These are phyloP conservation scores for Penicillium sp. DNA, from an alignment of 2,329 filamentous ascomycete genomes.

Conservation along the genomic window DNA sequence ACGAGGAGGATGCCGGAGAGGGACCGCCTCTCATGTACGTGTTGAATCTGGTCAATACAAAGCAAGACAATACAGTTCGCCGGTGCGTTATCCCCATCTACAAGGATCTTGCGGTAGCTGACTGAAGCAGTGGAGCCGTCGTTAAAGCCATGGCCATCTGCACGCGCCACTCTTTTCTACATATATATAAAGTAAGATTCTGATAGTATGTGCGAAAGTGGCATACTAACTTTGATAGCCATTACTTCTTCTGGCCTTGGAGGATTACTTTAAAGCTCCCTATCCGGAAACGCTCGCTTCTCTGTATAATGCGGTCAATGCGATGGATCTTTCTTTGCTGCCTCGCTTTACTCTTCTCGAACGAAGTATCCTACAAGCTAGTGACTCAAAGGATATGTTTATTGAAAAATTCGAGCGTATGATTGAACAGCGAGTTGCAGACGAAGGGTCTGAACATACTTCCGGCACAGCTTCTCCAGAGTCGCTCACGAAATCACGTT, in stretches of 20 bases:
- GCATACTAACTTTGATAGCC: conserved; percentile 54
- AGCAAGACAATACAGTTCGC: conserved; percentile 88
- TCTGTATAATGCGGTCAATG: conserved; percentile 88
- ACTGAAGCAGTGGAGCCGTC: conserved; percentile 67
- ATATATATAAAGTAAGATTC: conserved; percentile 83
- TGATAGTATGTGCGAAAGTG: conserved; percentile 7
- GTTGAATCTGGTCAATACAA: conserved; percentile 94
- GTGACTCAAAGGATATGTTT: conserved; percentile 93
- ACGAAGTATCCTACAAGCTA: conserved; percentile 78
- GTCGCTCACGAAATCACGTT: conserved; percentile 60
- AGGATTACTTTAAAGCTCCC: conserved; percentile 94
- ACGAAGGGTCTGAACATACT: conserved; percentile 48
- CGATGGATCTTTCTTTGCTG: conserved; percentile 94
- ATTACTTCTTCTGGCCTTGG: conserved; percentile 79
- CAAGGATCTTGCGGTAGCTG: conserved; percentile 6
- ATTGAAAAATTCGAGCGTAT: conserved; percentile 96
- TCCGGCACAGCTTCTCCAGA: conserved; percentile 28
- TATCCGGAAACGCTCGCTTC: conserved; percentile 81
- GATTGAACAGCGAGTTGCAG: conserved; percentile 74
- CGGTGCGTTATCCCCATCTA: conserved; percentile 40
- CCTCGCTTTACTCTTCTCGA: conserved; percentile 80
- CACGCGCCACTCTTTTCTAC: conserved; percentile 92
- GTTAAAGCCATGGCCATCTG: conserved; percentile 99
- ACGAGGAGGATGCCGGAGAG: conserved; percentile 68
- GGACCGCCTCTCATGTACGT: conserved; percentile 95